Percentiles rank a stretch among this genome's conserved stretches.
These are phyloP conservation scores for Globisporangium cylindrosporum DNA, from an alignment of 352 stramenopile species.

Conservation along the genomic window DNA sequence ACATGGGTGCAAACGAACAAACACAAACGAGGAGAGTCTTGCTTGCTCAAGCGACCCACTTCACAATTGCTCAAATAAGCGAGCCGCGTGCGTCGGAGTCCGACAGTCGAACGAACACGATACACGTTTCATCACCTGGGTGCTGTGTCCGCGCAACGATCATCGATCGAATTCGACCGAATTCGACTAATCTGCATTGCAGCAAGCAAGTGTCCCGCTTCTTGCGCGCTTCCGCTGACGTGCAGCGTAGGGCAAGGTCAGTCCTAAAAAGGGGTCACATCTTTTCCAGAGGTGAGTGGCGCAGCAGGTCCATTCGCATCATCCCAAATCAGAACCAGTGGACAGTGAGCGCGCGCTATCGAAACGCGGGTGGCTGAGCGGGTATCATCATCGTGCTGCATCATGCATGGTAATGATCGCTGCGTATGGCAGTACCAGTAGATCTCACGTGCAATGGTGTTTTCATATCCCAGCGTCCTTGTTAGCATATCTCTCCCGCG, in stretches of 20 bases:
- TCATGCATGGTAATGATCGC: neutral
- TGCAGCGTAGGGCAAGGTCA: neutral
- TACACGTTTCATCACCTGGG: too few relatives aligned
- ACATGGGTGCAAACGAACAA: neutral
- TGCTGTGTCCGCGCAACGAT: too few relatives aligned
- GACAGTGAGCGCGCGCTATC: neutral
- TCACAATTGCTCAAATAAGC: too few relatives aligned
- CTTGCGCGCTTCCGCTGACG: neutral
- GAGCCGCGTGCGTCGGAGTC: too few relatives aligned
- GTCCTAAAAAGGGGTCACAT: slow-evolving; percentile 4
- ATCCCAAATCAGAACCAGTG: neutral
- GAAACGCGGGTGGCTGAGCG: neutral
- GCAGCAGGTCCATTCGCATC: neutral
- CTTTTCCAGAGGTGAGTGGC: neutral
- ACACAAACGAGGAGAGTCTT: neutral
- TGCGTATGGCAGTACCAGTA: neutral
- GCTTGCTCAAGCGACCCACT: too few relatives aligned
- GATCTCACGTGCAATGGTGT: neutral
- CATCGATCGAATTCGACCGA: too few relatives aligned
- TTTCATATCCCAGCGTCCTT: neutral
- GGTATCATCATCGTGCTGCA: neutral
- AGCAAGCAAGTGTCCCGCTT: neutral
- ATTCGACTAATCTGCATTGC: neutral
- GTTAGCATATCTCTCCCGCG: neutral
- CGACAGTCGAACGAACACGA: too few relatives aligned